Conservation (phyloP, 2,329 filamentous ascomycete species). For the Monosporascus sp. region DNA sequence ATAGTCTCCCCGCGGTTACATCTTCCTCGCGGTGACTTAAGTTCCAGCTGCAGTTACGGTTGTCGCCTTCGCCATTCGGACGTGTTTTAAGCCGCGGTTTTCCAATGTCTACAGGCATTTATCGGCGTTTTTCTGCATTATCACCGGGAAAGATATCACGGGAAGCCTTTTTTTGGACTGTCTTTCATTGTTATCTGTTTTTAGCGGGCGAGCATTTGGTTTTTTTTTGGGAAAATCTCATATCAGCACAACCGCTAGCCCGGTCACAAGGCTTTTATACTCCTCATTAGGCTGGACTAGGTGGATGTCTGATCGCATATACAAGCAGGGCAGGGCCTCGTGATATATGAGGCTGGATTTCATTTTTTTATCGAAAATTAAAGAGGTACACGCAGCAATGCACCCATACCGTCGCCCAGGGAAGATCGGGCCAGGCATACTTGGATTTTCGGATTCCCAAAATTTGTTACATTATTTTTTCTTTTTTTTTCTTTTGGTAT, state of each 20-base stretch:
- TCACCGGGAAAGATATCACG: slow-evolving; percentile 22
- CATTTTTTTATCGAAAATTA: slow-evolving; percentile 32
- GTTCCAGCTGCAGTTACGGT: slow-evolving; percentile 18
- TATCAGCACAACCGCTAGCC: slow-evolving; percentile 42
- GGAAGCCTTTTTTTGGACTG: slow-evolving; percentile 16
- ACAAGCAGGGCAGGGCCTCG: slow-evolving; percentile 42
- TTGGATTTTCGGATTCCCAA: slow-evolving; percentile 31
- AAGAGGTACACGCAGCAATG: slow-evolving; percentile 63
- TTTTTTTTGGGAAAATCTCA: slow-evolving; percentile 21
- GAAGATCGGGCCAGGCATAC: slow-evolving; percentile 41
- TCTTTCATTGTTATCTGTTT: slow-evolving; percentile 24
- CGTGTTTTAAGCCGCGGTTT: slow-evolving; percentile 17
- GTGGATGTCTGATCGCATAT: slow-evolving; percentile 50
- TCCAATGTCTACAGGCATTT: slow-evolving; percentile 18
- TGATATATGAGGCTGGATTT: slow-evolving; percentile 40
- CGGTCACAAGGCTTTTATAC: slow-evolving; percentile 39
- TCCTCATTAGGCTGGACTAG: slow-evolving; percentile 51
- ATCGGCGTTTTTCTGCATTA: slow-evolving; percentile 32
- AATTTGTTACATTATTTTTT: slow-evolving; percentile 24
- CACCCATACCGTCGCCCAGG: slow-evolving; percentile 43
- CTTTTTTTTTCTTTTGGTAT: slow-evolving; percentile 25
- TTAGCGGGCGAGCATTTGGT: slow-evolving; percentile 37
- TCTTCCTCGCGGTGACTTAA: slow-evolving; percentile 30
- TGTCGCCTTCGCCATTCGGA: slow-evolving; percentile 14
- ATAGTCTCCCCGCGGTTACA: slow-evolving; percentile 43